A percentile compares a stretch with the other conserved stretches of the same genome.
These are phyloP conservation scores for Globisporangium sylvaticum DNA, from an alignment of 352 stramenopile species.

Conservation along the genomic window DNA sequence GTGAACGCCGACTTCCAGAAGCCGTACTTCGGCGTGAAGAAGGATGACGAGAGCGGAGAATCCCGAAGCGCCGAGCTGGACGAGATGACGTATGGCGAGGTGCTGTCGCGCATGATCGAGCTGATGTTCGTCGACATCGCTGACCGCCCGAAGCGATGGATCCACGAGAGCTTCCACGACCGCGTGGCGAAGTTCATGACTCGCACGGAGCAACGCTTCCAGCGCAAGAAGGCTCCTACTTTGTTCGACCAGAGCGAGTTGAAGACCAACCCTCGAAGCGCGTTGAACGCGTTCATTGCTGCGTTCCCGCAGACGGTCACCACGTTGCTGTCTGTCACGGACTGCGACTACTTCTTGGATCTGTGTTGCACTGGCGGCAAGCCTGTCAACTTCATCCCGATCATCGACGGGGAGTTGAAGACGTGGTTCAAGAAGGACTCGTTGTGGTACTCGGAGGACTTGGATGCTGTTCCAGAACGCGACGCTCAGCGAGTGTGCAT, in stretches of 20 bases:
- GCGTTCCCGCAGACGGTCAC: constrained; percentile 49
- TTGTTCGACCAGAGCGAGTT: constrained; percentile 47
- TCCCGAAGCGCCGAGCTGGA: constrained; percentile 50
- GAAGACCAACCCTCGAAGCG: constrained; percentile 34
- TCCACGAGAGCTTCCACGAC: constrained; percentile 66
- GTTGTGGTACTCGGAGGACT: constrained; percentile 88
- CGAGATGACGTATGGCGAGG: constrained; percentile 83
- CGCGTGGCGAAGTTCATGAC: constrained; percentile 73
- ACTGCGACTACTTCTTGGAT: constrained; percentile 82
- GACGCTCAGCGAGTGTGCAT: constrained; percentile 83
- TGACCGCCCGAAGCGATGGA: constrained; percentile 58
- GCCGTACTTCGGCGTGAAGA: constrained; percentile 80
- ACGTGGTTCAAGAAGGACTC: constrained; percentile 91
- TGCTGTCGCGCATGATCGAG: constrained; percentile 71
- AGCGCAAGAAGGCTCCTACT: constrained; percentile 22
- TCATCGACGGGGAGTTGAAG: constrained; percentile 77
- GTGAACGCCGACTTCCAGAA: constrained; percentile 89
- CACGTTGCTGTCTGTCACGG: constrained; percentile 64
- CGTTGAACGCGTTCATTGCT: constrained; percentile 40
- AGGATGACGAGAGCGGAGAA: constrained; percentile 26
- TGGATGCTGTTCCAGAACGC: constrained; percentile 72
- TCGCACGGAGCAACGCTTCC: constrained; percentile 67
- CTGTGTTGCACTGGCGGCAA: constrained; percentile 80
- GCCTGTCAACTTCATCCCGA: constrained; percentile 84
- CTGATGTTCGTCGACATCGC: constrained; percentile 69